These are phyloP conservation scores for Gaeumannomyces sp. DNA, from an alignment of 2,329 filamentous ascomycete species.

Conservation along the genomic window DNA sequence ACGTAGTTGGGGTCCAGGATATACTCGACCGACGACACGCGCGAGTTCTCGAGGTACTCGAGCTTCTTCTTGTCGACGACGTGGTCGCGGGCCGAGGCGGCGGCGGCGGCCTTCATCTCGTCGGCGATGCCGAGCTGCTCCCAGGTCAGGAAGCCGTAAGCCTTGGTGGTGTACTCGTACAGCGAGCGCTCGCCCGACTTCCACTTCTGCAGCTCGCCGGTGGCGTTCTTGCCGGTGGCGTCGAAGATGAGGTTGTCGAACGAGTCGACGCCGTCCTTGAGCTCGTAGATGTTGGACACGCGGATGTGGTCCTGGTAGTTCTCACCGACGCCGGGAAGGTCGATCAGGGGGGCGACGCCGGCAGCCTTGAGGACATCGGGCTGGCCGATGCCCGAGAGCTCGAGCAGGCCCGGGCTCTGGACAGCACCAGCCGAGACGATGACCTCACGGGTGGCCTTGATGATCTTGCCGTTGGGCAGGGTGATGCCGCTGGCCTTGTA, in stretches of 20 bases:
- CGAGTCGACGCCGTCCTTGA: constrained; percentile 12
- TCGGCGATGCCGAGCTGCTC: neutral
- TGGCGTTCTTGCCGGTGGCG: neutral
- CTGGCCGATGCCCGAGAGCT: constrained; percentile 45
- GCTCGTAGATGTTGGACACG: neutral
- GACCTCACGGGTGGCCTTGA: constrained; percentile 18
- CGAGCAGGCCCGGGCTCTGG: constrained; percentile 10
- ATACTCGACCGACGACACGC: constrained; percentile 29
- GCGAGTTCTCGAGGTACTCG: constrained; percentile 29
- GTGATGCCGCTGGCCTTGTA: constrained; percentile 20
- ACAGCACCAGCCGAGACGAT: constrained; percentile 12
- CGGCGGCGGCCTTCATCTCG: neutral
- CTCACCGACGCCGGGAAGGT: constrained; percentile 52
- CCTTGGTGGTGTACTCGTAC: neutral
- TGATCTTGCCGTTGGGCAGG: constrained; percentile 19
- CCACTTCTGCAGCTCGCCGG: neutral
- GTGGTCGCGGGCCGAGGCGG: constrained; percentile 11
- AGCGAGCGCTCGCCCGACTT: neutral
- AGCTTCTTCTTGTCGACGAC: neutral
- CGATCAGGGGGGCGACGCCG: constrained; percentile 38
- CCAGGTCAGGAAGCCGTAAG: neutral
- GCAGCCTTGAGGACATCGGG: constrained; percentile 37
- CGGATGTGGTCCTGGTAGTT: constrained; percentile 33
- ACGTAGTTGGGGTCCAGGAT: constrained; percentile 20
- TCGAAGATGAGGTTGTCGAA: neutral